Evolutionary conservation across 192 early-diverging fungal genomes (phyloP).

Genomic region (Backusella tarrabulga): DNA sequence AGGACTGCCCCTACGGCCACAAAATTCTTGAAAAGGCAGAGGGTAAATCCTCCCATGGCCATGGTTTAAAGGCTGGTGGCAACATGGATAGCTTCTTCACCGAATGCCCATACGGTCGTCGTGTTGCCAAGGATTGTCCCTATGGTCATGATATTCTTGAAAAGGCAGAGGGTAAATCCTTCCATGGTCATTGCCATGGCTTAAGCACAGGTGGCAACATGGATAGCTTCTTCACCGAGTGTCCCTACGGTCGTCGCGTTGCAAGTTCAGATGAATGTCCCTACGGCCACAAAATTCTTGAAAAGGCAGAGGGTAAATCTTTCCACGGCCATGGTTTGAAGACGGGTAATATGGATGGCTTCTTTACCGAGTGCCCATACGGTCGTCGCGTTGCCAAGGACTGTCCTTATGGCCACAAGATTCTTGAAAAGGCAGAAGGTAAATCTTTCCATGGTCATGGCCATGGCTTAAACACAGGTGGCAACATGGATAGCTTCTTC

Average conservation of each 20-base stretch:
- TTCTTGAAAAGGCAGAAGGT: slow-evolving; percentile 1
- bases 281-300: background rate
- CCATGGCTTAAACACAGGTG: no score
- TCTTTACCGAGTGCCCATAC: slow-evolving; percentile 2
- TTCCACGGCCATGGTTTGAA: background rate
- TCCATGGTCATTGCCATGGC: background rate
- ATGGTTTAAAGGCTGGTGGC: no score
- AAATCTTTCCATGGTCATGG: background rate
- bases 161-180: background rate
- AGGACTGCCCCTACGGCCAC: background rate
- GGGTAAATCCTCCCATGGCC: no score
- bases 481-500: background rate
- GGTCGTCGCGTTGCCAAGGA: slow-evolving; percentile 2
- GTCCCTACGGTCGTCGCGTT: background rate
- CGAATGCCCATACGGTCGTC: background rate
- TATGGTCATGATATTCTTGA: background rate
- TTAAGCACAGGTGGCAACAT: background rate
- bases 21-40: background rate
- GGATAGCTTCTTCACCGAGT: background rate
- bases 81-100: background rate
- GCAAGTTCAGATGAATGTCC: background rate
- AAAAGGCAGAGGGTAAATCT: background rate
- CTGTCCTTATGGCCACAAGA: background rate
- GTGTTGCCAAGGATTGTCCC: background rate
- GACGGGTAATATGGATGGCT: background rate